phyloP scores from a whole-genome alignment of 2,329 filamentous ascomycete genomes.

The Aspergillus pseudoglaucus region DNA sequence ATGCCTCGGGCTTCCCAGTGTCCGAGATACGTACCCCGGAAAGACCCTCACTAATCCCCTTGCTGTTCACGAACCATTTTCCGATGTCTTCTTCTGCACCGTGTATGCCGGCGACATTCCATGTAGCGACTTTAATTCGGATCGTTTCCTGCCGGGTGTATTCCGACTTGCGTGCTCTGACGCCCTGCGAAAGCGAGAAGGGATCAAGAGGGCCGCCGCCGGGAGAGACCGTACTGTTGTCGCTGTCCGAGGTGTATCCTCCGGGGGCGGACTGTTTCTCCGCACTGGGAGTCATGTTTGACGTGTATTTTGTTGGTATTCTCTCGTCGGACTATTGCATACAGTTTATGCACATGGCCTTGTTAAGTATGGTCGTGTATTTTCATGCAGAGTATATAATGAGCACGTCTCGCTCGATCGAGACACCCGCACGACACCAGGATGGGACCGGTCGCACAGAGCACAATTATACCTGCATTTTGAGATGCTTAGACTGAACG shows the following conservation, averaged over 20 bases:
- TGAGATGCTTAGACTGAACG: background rate
- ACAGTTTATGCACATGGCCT: background rate
- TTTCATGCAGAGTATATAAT: too few species aligned
- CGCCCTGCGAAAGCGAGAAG: conserved; percentile 47
- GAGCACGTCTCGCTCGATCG: too few species aligned
- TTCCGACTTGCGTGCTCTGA: conserved; percentile 69
- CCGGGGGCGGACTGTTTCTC: conserved; percentile 2
- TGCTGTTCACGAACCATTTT: conserved; percentile 77
- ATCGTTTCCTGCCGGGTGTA: conserved; percentile 70
- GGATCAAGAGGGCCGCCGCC: conserved; percentile 21
- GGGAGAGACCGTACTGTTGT: conserved; percentile 9
- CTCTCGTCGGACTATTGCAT: background rate
- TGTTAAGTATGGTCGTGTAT: background rate
- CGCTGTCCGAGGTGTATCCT: conserved; percentile 10
- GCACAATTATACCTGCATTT: background rate
- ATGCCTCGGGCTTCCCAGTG: conserved; percentile 13
- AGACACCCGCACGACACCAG: too few species aligned
- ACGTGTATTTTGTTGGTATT: background rate
- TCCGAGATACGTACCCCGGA: conserved; percentile 43
- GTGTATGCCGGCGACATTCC: conserved; percentile 84
- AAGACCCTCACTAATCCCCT: conserved; percentile 61
- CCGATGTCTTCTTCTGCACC: conserved; percentile 83
- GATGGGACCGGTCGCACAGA: too few species aligned
- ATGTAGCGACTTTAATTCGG: conserved; percentile 83
- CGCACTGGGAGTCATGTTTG: background rate